Evolutionary conservation across 495 filamentous ascomycete species (phyloP).

Genomic region (Pyrenula aspistea): DNA sequence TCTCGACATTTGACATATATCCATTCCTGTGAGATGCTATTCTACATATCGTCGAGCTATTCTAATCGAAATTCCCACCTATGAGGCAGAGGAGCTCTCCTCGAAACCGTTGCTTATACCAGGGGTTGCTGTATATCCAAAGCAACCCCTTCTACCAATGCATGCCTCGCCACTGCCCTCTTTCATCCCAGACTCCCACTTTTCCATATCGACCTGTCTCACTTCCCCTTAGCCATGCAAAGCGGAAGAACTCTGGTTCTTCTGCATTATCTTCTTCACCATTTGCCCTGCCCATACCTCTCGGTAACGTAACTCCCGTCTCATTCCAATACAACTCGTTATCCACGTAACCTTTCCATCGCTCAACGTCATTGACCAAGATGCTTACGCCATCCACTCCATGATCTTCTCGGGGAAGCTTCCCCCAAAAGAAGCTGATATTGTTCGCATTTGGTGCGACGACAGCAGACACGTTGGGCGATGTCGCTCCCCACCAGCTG

Average conservation of each 20-base stretch:
- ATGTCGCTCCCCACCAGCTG: slow-evolving; percentile 50
- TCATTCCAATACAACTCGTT: slow-evolving; percentile 15
- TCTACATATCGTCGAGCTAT: neutral
- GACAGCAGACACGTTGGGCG: slow-evolving; percentile 37
- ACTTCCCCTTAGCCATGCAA: slow-evolving; percentile 66
- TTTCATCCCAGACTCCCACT: slow-evolving; percentile 61
- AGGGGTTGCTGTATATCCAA: no score
- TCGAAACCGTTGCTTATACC: no score
- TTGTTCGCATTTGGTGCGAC: slow-evolving; percentile 14
- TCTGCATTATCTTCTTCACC: slow-evolving; percentile 25
- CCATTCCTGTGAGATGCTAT: neutral
- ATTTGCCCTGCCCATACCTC: slow-evolving; percentile 9
- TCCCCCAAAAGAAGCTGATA: slow-evolving; percentile 45
- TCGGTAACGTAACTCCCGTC: slow-evolving; percentile 13
- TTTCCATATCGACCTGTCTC: slow-evolving; percentile 63
- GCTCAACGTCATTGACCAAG: slow-evolving; percentile 88
- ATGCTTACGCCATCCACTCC: slow-evolving; percentile 82
- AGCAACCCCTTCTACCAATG: neutral
- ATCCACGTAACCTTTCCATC: slow-evolving; percentile 52
- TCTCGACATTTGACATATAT: neutral
- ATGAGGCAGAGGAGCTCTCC: neutral
- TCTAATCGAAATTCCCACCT: neutral
- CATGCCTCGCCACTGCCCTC: slow-evolving; percentile 48
- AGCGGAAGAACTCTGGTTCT: slow-evolving; percentile 67
- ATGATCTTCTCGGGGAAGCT: slow-evolving; percentile 36